Evolutionary conservation across 2,329 filamentous ascomycete genomes (phyloP).

Genomic region (Xylariales sp.): DNA sequence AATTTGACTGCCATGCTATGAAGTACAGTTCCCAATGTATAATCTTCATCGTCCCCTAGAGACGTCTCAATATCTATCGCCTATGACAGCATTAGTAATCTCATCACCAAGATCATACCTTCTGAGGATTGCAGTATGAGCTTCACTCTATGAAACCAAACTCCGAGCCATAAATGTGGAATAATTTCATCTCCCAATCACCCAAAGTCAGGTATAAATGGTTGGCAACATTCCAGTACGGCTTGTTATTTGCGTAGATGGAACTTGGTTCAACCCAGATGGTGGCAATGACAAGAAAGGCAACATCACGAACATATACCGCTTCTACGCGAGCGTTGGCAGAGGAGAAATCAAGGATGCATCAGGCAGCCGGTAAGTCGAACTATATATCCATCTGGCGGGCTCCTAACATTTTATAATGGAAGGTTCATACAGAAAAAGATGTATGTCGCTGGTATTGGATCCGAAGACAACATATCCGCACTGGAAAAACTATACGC

Average conservation of each 20-base stretch:
- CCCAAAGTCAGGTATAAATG: background rate
- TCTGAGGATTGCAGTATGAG: too few species aligned
- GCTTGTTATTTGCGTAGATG: constrained; percentile 5
- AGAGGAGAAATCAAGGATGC: background rate
- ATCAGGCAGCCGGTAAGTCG: constrained; percentile 1
- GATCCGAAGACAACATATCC: constrained; percentile 10
- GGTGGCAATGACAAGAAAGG: constrained; percentile 12
- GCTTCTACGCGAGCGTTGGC: constrained; percentile 7
- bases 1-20: too few species aligned
- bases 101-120: too few species aligned
- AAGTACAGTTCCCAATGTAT: too few species aligned
- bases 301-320: constrained; percentile 10
- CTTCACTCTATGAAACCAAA: too few species aligned
- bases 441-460: constrained; percentile 4
- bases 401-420: background rate
- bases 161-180: too few species aligned
- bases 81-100: too few species aligned
- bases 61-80: too few species aligned
- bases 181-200: too few species aligned
- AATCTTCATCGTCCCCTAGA: too few species aligned
- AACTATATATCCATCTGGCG: background rate
- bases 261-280: constrained; percentile 18
- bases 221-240: background rate
- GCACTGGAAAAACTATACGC: constrained; percentile 5
- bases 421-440: background rate